Evolutionary conservation across 75 land plant genomes (phyloP).

Genomic region (Cupressus sempervirens): DNA sequence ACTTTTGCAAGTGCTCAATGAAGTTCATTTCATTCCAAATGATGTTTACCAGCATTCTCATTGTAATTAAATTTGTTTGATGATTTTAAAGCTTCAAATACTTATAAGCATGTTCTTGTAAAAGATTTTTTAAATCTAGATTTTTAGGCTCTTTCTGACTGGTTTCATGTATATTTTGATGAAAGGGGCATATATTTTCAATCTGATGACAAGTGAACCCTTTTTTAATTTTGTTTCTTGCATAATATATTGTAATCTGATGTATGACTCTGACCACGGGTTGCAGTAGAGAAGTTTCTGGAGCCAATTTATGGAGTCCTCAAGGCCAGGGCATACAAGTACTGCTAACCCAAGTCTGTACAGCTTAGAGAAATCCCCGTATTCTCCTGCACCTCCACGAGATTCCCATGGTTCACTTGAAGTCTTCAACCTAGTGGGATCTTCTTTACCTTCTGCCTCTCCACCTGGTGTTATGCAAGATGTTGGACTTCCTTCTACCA

Average conservation of each 20-base stretch:
- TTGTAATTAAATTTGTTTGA: background rate
- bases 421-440: constrained; percentile 61
- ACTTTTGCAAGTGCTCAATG: background rate
- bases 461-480: background rate
- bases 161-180: background rate
- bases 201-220: background rate
- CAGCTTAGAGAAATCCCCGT: constrained; percentile 6
- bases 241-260: background rate
- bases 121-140: background rate
- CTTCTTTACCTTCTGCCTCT: constrained; percentile 13
- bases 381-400: constrained; percentile 34
- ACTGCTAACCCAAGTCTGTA: constrained; percentile 1
- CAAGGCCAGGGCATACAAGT: background rate
- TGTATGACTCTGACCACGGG: background rate
- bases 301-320: background rate
- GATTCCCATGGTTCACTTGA: constrained; percentile 81
- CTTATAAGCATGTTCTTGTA: background rate
- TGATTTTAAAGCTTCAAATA: background rate
- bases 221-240: background rate
- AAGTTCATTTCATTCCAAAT: background rate
- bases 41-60: background rate
- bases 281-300: background rate
- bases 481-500: background rate
- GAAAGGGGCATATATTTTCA: background rate
- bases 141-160: background rate